phyloP scores from a whole-genome alignment of 2,329 filamentous ascomycete genomes.

The Hymenoscyphus scutula region DNA sequence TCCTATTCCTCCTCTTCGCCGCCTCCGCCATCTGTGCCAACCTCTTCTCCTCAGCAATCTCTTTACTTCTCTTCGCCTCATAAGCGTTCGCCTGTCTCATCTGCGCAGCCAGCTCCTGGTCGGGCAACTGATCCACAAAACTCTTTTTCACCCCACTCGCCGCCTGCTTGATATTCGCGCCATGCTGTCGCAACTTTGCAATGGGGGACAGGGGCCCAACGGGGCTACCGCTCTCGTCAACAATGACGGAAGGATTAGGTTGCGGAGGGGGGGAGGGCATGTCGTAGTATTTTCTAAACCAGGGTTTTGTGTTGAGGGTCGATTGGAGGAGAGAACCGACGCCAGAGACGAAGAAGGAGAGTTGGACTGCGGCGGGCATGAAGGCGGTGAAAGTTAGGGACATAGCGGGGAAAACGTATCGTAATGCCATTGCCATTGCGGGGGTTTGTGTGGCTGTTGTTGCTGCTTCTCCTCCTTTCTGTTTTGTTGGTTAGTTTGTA shows the following conservation, averaged over 20 bases:
- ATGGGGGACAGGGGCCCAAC: slow-evolving; percentile 15
- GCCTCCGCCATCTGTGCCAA: slow-evolving; percentile 3
- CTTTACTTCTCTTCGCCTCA: slow-evolving; percentile 24
- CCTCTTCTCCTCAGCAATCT: slow-evolving; percentile 19
- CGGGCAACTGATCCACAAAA: neutral
- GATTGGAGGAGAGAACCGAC: slow-evolving; percentile 44
- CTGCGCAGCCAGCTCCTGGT: slow-evolving; percentile 8
- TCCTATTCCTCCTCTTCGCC: neutral
- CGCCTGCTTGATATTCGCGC: slow-evolving; percentile 8
- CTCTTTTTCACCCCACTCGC: slow-evolving; percentile 36
- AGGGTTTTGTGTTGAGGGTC: slow-evolving; percentile 42
- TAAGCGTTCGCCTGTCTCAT: slow-evolving; percentile 19
- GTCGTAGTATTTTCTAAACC: slow-evolving; percentile 40
- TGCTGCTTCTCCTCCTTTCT: slow-evolving; percentile 51
- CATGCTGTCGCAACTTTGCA: slow-evolving; percentile 30
- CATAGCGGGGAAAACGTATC: slow-evolving; percentile 51
- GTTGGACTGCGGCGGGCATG: slow-evolving; percentile 51
- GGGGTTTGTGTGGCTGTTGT: slow-evolving; percentile 33
- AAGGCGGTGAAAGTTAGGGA: slow-evolving; percentile 51
- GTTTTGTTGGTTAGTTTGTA: slow-evolving; percentile 15
- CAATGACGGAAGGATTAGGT: neutral
- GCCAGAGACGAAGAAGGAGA: slow-evolving; percentile 57
- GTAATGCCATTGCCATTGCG: slow-evolving; percentile 41
- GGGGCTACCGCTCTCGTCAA: slow-evolving; percentile 6
- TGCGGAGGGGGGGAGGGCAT: slow-evolving; percentile 34